phyloP scores from a whole-genome alignment of 768 basidiomycete species.

The Auricularia heimuer region DNA sequence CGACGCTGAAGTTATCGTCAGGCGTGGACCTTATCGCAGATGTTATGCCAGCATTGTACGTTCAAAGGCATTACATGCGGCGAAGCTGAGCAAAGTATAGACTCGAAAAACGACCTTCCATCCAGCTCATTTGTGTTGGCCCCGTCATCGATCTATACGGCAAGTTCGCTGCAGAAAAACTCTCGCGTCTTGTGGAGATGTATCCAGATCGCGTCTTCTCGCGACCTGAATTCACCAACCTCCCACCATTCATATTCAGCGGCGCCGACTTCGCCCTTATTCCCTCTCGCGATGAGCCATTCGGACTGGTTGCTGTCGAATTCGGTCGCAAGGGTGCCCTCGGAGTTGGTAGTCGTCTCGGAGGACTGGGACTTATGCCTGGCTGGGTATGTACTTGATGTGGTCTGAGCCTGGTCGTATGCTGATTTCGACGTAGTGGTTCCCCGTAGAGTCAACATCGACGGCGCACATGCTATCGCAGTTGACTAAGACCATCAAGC shows the following conservation, averaged over 20 bases:
- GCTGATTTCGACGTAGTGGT: conserved; percentile 56
- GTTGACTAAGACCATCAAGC: conserved; percentile 86
- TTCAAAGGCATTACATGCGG: too few species aligned
- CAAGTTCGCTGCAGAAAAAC: conserved; percentile 90
- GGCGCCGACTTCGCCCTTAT: conserved; percentile 95
- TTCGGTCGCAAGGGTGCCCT: conserved; percentile 95
- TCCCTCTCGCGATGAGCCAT: conserved; percentile 92
- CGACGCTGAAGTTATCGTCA: neutral
- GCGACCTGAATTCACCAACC: conserved; percentile 92
- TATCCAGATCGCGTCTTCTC: conserved; percentile 90
- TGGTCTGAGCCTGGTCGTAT: neutral
- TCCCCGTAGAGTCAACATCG: conserved; percentile 89
- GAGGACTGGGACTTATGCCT: conserved; percentile 94
- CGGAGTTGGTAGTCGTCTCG: conserved; percentile 88
- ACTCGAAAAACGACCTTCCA: conserved; percentile 73
- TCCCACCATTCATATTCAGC: conserved; percentile 88
- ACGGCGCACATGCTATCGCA: conserved; percentile 94
- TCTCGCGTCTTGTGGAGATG: conserved; percentile 87
- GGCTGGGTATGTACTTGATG: conserved; percentile 66
- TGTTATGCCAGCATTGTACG: conserved; percentile 77
- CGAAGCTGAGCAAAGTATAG: conserved; percentile 24
- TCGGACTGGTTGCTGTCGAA: conserved; percentile 91
- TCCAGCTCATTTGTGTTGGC: conserved; percentile 83
- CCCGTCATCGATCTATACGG: conserved; percentile 95
- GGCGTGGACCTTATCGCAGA: conserved; percentile 94